Evolutionary conservation across 2,329 filamentous ascomycete species (phyloP).

Genomic region (Aspergillaceae sp.): DNA sequence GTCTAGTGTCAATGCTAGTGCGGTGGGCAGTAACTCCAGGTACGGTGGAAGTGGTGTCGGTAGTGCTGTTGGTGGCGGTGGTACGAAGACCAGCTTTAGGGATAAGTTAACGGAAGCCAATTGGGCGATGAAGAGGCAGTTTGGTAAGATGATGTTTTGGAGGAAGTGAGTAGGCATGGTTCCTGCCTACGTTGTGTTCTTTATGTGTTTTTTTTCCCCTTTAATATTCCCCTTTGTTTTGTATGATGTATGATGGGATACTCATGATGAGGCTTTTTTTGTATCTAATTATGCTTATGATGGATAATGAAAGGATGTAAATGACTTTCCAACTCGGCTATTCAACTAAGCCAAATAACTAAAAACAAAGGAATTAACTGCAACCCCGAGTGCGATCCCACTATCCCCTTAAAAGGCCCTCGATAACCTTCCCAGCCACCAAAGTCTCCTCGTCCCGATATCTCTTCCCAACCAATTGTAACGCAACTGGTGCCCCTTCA

Average conservation of each 20-base stretch:
- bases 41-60: no score
- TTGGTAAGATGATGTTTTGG: conserved; percentile 34
- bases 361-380: no score
- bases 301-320: neutral
- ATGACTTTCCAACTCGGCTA: neutral
- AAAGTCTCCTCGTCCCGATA: conserved; percentile 47
- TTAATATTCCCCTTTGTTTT: conserved; percentile 5
- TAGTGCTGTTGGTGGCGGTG: conserved; percentile 8
- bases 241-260: conserved; percentile 8
- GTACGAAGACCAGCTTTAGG: conserved; percentile 18
- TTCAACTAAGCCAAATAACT: no score
- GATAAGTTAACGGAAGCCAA: conserved; percentile 28
- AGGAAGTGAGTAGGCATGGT: conserved; percentile 18
- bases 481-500: conserved; percentile 39
- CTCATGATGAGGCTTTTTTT: neutral
- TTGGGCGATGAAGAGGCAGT: conserved; percentile 26
- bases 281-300: neutral
- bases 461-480: conserved; percentile 44
- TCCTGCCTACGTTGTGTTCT: conserved; percentile 1
- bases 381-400: no score
- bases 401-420: conserved; percentile 7
- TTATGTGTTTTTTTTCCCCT: conserved; percentile 6
- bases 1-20: conserved; percentile 11
- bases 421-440: conserved; percentile 22
- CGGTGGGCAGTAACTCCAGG: conserved; percentile 7